phyloP scores from a whole-genome alignment of 106 monocot genomes.

The Allium cepa region DNA sequence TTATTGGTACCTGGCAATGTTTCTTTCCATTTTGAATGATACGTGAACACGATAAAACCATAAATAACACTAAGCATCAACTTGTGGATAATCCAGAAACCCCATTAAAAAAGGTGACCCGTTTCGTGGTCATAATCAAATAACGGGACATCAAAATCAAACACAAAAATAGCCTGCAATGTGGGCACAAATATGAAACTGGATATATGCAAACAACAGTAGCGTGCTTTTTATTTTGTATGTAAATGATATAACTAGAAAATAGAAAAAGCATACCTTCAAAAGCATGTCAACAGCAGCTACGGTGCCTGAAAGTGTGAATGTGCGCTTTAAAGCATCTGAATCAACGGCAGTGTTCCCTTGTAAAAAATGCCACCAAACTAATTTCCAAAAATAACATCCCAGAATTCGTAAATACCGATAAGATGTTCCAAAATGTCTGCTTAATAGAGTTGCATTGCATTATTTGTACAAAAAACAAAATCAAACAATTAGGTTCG shows the following conservation, averaged over 20 bases:
- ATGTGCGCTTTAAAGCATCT: constrained; percentile 71
- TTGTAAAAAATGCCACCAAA: constrained; percentile 86
- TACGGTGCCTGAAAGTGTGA: constrained; percentile 66
- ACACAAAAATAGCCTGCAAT: constrained; percentile 72
- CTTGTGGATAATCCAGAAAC: constrained; percentile 74
- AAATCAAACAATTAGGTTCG: too few species aligned
- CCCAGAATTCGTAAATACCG: constrained; percentile 70
- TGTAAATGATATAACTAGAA: too few species aligned
- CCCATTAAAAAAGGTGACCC: constrained; percentile 60
- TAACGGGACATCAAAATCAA: constrained; percentile 77
- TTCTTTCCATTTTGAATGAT: constrained; percentile 94
- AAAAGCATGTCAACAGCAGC: constrained; percentile 72
- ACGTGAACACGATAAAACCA: constrained; percentile 75
- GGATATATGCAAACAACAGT: neutral
- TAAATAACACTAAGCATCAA: constrained; percentile 71
- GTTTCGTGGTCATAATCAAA: constrained; percentile 40
- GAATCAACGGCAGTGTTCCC: constrained; percentile 72
- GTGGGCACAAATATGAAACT: neutral
- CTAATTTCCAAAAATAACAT: constrained; percentile 91
- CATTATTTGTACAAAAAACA: too few species aligned
- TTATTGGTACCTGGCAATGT: constrained; percentile 56
- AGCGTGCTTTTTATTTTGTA: neutral
- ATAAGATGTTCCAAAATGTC: constrained; percentile 69
- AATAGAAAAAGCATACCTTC: constrained; percentile 48
- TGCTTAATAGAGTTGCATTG: constrained; percentile 70